Evolutionary conservation across 1,284 basidiomycete genomes (phyloP), one percentile per base, ranked within the genome.

Genomic region (Ustilago shanxiensis): DNA sequence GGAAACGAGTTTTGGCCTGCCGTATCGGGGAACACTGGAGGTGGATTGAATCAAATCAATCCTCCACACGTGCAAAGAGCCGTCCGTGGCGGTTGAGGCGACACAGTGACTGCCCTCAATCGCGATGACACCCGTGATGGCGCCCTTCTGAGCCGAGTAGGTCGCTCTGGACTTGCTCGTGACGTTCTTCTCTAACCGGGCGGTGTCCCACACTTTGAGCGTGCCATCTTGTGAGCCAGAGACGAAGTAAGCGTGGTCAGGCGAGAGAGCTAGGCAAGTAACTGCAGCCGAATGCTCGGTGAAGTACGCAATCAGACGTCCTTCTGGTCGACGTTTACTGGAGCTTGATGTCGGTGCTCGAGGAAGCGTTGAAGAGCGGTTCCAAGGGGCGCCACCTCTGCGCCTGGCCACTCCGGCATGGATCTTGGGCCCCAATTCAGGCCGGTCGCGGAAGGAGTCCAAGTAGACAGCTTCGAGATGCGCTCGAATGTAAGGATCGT

Each of bases 191-290:
- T 94, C 93, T 39, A 94, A 86, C 10, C 92, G 89, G 7, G 91
- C 90, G 0, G 92, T 90, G 81, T 94, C 93, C 93, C 93, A 94
- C 7, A 94, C 89, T 83, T 93, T 92, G 71, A 95, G 90, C 0
- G 91, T 92, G 75, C 91, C 91, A 83, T 97, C 95, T 74, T 93
- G 91, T 1, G 94, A 95, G 0, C 91, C 90, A 0, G 95, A 93
- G 1, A 94, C 92, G 80, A 99, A 98, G 88, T 98, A 99, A 75
- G 92, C 88, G 75, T 97, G 94, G 84, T 99, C 97, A 0, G 95
- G 94, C 1, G 96, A 92, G 11, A 96, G 93, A 0, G 92, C 92
- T 18, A 99, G 88, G 1, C 91, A 90, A 1, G 92, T 94, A 68
- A 99, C 89, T 1, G 78, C 62, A 29, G 63, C 79, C 10, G 77